Evolutionary conservation across 2,329 filamentous ascomycete species (phyloP).

Genomic region (Zasmidium cellare): DNA sequence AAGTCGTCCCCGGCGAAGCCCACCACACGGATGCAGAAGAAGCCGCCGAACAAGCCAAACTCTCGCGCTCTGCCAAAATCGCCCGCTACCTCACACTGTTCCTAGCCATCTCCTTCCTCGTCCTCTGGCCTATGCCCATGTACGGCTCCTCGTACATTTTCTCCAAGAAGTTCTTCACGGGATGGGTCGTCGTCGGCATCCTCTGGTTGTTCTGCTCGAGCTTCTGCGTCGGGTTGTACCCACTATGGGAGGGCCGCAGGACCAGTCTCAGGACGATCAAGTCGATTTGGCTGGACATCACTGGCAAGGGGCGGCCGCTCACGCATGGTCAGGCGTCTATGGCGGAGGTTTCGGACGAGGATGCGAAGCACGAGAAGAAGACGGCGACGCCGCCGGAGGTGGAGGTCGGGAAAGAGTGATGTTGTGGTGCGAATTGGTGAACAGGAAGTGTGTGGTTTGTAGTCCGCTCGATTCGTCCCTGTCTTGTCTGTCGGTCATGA

Average conservation of each 20-base stretch:
- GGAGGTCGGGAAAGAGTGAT: conserved; percentile 16
- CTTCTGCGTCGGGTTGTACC: conserved; percentile 75
- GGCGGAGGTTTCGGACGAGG: conserved; percentile 28
- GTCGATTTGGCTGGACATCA: conserved; percentile 63
- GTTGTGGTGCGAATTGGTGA: too few relatives aligned
- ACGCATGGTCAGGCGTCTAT: conserved; percentile 30
- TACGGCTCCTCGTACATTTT: conserved; percentile 83
- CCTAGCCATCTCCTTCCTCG: conserved; percentile 69
- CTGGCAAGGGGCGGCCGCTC: conserved; percentile 34
- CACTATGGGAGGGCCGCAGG: conserved; percentile 73
- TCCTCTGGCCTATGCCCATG: conserved; percentile 92
- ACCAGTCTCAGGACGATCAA: conserved; percentile 64
- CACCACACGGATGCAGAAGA: conserved; percentile 40
- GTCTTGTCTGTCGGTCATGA: too few relatives aligned
- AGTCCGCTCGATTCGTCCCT: too few relatives aligned
- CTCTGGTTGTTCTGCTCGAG: conserved; percentile 76
- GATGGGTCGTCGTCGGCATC: conserved; percentile 62
- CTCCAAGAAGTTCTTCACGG: conserved; percentile 70
- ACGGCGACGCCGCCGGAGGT: conserved; percentile 30
- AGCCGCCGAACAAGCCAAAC: conserved; percentile 40
- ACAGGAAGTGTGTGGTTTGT: too few relatives aligned
- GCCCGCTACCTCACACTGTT: conserved; percentile 59
- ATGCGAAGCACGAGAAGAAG: conserved; percentile 29
- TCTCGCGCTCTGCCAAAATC: conserved; percentile 49
- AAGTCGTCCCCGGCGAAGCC: conserved; percentile 59